Base-by-base conservation (phyloP, 1,284 basidiomycete species). In the Clitocybe nebularis region DNA sequence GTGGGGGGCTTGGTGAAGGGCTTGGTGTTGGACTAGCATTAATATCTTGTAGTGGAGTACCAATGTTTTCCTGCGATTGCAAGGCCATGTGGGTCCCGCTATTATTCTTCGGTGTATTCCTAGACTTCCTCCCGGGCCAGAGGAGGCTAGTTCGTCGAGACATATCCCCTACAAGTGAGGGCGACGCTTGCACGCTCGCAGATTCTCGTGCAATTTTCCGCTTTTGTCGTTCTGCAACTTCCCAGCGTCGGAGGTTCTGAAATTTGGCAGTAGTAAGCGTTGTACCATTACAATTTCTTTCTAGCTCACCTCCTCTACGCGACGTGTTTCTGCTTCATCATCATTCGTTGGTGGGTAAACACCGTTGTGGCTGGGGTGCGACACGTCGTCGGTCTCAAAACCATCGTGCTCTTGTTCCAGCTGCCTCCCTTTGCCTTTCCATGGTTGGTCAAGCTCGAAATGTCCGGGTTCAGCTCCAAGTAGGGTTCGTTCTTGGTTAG, bases 191-290 rank as follows among this genome's bases (percentile, higher is more conserved):
- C 38, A 44, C 0, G 51, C 50, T 3, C 47, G 36, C 29, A 0
- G 79, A 79, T 41, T 75, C 78, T 37, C 84, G 74, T 3, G 71
- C 75, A n/a, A 69, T 67, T 60, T 76, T 83, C 62, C 84, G 75
- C 47, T 83, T 73, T 53, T 79, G 77, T 23, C 82, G 74, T 57
- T 89, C 86, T 24, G 75, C 75, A 33, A 77, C 61, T 50, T 89
- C 86, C 87, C 85, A 89, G 29, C 74, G 74, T 46, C 73, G 71
- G 14, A 89, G 68, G 47, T 78, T 89, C 86, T 89, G 48, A 35
- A 34, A n/a, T n/a, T n/a, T n/a, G n/a, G n/a, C n/a, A n/a, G n/a
- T n/a, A n/a, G n/a, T n/a, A n/a, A n/a, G n/a, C n/a, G n/a, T n/a
- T n/a, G n/a, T n/a, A n/a, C n/a, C n/a, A n/a, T n/a, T n/a, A n/a